Conservation (phyloP, 768 basidiomycete species). For the Lentinula sp. region DNA sequence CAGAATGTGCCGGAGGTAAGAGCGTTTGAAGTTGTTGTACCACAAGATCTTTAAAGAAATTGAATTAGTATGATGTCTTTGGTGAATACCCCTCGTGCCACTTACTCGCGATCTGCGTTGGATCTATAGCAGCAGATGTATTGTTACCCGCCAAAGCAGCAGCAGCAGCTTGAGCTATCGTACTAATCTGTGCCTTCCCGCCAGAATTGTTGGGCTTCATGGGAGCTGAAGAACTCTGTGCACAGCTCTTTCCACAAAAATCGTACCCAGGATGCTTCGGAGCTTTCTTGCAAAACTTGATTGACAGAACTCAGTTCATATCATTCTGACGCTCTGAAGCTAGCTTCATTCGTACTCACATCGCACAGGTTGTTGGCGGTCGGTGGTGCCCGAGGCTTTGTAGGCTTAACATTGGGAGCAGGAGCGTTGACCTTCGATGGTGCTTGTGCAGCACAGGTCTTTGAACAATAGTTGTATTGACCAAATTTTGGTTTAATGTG, state of each 20-base stretch:
- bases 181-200: not conserved
- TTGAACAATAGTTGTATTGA: conserved; percentile 42
- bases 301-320: not conserved
- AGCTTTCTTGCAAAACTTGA: conserved; percentile 49
- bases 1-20: not conserved
- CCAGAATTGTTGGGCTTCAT: not conserved
- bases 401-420: not conserved
- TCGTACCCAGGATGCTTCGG: conserved; percentile 55
- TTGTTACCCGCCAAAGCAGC: not conserved
- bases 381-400: not conserved
- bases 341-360: conserved; percentile 21
- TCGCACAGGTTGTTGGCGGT: conserved; percentile 25
- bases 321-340: not conserved
- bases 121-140: not conserved
- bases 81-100: not conserved
- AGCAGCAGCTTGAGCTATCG: conserved; percentile 1
- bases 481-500: conserved; percentile 43
- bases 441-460: conserved; percentile 47
- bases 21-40: conserved; percentile 32
- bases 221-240: conserved; percentile 21
- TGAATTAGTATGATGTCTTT: not conserved
- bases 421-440: conserved; percentile 10
- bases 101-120: conserved; percentile 9
- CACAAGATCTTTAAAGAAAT: conserved; percentile 28
- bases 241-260: conserved; percentile 64